Evolutionary conservation across 306 rosid species (phyloP).

Genomic region (Sphenostylis stenocarpa): DNA sequence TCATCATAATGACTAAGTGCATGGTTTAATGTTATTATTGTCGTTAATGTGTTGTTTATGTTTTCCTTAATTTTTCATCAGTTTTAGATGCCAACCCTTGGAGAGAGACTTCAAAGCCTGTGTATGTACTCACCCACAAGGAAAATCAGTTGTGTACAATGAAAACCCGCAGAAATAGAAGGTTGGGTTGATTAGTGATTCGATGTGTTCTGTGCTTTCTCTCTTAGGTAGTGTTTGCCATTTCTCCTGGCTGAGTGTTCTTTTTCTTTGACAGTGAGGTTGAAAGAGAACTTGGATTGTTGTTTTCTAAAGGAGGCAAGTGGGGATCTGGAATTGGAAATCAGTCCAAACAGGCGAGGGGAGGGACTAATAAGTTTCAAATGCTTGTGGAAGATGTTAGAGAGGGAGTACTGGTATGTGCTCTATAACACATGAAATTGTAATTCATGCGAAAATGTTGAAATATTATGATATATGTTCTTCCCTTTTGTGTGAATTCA

Average conservation of each 20-base stretch:
- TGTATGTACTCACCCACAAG: slow-evolving; percentile 82
- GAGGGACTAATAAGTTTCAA: slow-evolving; percentile 72
- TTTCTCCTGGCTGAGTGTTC: slow-evolving; percentile 13
- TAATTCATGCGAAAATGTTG: not conserved
- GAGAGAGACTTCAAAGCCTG: slow-evolving; percentile 91
- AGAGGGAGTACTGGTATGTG: slow-evolving; percentile 93
- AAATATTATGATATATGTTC: not conserved
- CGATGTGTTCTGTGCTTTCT: not conserved
- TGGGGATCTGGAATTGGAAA: slow-evolving; percentile 68
- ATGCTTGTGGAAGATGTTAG: slow-evolving; percentile 96
- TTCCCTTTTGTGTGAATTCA: not conserved
- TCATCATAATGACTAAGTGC: not conserved
- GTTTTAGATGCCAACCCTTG: slow-evolving; percentile 95
- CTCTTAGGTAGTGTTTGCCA: not conserved
- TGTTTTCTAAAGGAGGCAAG: slow-evolving; percentile 81
- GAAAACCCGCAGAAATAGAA: slow-evolving; percentile 93
- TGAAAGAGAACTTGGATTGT: slow-evolving; percentile 84
- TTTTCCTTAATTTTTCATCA: slow-evolving; percentile 31
- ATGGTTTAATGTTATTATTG: not conserved
- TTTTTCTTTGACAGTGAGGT: slow-evolving; percentile 71
- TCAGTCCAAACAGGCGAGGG: slow-evolving; percentile 65
- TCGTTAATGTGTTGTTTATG: not conserved
- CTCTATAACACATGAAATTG: not conserved
- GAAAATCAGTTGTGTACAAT: slow-evolving; percentile 91
- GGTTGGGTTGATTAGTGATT: slow-evolving; percentile 41